Evolutionary conservation across 2,329 filamentous ascomycete genomes (phyloP), one percentile per base, ranked within the genome.

Genomic region (Colletotrichum incanum): DNA sequence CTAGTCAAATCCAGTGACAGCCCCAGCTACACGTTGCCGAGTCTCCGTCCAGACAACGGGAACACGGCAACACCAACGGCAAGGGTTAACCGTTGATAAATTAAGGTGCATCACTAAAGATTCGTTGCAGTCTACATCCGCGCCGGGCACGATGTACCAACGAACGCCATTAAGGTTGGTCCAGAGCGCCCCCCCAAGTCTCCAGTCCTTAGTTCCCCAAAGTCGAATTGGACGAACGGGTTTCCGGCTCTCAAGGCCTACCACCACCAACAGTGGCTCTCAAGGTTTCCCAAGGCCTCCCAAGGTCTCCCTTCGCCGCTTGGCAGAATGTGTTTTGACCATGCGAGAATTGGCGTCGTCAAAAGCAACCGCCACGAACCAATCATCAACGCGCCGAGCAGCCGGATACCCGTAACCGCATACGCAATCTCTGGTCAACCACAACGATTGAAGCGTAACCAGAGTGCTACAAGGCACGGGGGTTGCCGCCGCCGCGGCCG

Each of bases 131-230:
- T 61, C 41, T 49, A 28, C 28, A 34, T 61, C 20, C 58, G 28
- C 28, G 58, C 58, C 39, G 31, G 28, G 43, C 26, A 12, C 58
- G 11, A 37, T 34, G 50, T n/a, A 52, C 60, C 60, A 52, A 18
- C 60, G 6, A 64, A n/a, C 59, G 39, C 47, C 65, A 67, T 63
- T 68, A 68, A 68, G 59, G 59, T 64, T 68, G 56, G 47, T 43
- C 49, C 31, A 58, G 43, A 43, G 60, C 45, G 50, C 28, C 16
- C 37, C 62, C 50, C 37, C 28, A n/a, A 31, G 18, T 18, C 43
- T 28, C 41, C 7, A 34, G 26, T 34, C 31, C 8, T 20, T 47
- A 8, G 20, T 31, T 34, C 43, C 28, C 12, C 20, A 26, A 49
- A n/a, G 9, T 26, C 20, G 41, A 63, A 45, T 63, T 54, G 65